Base-by-base conservation (phyloP, 176 grass and related monocot species). In the Rhynchospora pubera region DNA sequence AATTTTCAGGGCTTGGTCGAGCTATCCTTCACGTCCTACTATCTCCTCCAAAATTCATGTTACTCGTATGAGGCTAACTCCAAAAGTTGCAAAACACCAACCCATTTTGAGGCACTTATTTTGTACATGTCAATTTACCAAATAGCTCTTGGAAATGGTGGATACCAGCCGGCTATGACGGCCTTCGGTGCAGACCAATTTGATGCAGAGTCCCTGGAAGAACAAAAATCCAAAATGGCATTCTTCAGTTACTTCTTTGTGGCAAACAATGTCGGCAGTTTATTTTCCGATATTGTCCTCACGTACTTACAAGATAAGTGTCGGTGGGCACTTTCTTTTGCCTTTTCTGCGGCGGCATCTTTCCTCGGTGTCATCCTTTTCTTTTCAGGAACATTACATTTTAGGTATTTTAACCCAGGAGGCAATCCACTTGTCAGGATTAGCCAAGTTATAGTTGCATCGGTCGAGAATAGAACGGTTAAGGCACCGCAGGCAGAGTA, bases 191-290 rank as follows among this genome's bases (percentile, higher is more conserved):
- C 85, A 0, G 90, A 92, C 42, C 90, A 92, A 76, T 92, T 92
- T 28, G 87, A 92, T 44, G 87, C 84, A 67, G 57, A 82, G 18
- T 79, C 83, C 65, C 47, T 3, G 0, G 15, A 12, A 48, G 90
- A 92, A 52, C 57, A 61, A 11, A 65, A 74, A 10, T 92, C 90
- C 5, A 92, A 92, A 85, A 80, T 84, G n/a, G 62, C 87, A 68
- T 92, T 92, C 87, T 92, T 89, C 15, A 88, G 87, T 56, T 92
- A 92, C 55, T 89, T 92, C 79, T 92, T 87, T 57, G 83, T 92
- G 0, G 85, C 87, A 1, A 87, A 89, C 51, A 92, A 92, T 79
- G 69, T 92, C 2, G 90, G 90, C 26, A 87, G 85, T 77, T 47
- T 92, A 32, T 81, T 89, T 43, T 82, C 90, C 2, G 85, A 87